phyloP scores from a whole-genome alignment of 2,329 filamentous ascomycete genomes.

The Pestalotiopsis sp. region DNA sequence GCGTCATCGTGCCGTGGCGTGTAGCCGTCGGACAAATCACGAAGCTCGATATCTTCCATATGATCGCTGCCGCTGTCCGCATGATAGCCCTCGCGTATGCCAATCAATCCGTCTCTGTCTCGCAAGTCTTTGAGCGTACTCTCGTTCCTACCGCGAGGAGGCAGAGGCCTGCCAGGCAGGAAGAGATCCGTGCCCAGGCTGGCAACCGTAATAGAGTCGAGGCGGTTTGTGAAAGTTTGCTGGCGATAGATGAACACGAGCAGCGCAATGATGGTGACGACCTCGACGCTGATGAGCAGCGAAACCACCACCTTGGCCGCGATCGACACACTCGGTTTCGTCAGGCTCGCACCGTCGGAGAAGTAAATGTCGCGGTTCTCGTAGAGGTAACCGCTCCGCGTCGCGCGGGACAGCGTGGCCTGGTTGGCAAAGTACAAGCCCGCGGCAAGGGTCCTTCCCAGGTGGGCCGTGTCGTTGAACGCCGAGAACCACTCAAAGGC shows the following conservation, averaged over 20 bases:
- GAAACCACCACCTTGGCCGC: background rate
- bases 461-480: background rate
- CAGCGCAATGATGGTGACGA: background rate
- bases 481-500: background rate
- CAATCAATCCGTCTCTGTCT: too few relatives aligned
- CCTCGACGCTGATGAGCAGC: background rate
- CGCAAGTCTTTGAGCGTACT: background rate
- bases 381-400: background rate
- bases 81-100: too few relatives aligned
- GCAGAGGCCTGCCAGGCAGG: background rate
- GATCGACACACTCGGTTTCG: background rate
- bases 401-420: background rate
- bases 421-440: background rate
- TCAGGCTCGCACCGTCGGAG: background rate
- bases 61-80: too few relatives aligned
- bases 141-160: background rate
- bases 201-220: background rate
- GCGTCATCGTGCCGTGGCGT: too few relatives aligned
- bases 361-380: background rate
- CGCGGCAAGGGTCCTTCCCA: background rate
- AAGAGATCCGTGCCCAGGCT: background rate
- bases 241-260: background rate
- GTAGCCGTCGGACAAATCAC: too few relatives aligned
- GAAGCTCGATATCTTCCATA: too few relatives aligned
- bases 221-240: background rate